Base-by-base conservation (phyloP, 1,284 basidiomycete genomes). In the Tilletia horrida region DNA sequence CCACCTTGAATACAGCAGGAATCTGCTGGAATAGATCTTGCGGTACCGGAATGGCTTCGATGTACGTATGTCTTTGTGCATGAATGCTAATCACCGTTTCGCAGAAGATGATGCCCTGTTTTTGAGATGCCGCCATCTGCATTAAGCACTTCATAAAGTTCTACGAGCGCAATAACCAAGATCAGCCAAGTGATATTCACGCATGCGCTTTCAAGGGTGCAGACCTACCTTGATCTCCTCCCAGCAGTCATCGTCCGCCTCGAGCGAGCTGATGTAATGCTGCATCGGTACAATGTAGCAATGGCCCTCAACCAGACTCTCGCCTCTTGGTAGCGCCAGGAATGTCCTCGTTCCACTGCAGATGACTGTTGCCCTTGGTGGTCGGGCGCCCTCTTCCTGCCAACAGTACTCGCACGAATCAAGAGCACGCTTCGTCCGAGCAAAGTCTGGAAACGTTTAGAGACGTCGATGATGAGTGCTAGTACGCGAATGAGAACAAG, bases 91-190 rank as follows among this genome's bases (percentile, higher is more conserved):
- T 84, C 35, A 97, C 89, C 1, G 94, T 97, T 83, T 97, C 95
- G 81, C 89, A 96, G 84, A 98, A 97, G 21, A 97, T 83, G 27
- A 94, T 90, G 0, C 92, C 92, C 77, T 91, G 89, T 81, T 93
- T 90, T 69, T 92, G 88, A 27, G 63, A 44, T 0, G 91, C 89
- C 74, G 89, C 93, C 91, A 96, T 93, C 67, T 88, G 88, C 88
- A 97, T 95, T 18, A 99, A 84, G 75, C 92, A 95, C 84, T 99
- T 99, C 93, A 97, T 97, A 80, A 97, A 98, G 81, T 98, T 98
- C 92, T 96, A 79, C 18, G 29, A 45, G 65, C 52, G 57, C 61
- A 45, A 42, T 27, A 29, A 21, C 48, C 4, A 3, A 27, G 65
- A 3, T 31, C 23, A 16, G 23, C 71, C 65, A 55, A n/a, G 16